Base-by-base conservation (phyloP, 768 basidiomycete genomes). In the Rhizopogon salebrosus region DNA sequence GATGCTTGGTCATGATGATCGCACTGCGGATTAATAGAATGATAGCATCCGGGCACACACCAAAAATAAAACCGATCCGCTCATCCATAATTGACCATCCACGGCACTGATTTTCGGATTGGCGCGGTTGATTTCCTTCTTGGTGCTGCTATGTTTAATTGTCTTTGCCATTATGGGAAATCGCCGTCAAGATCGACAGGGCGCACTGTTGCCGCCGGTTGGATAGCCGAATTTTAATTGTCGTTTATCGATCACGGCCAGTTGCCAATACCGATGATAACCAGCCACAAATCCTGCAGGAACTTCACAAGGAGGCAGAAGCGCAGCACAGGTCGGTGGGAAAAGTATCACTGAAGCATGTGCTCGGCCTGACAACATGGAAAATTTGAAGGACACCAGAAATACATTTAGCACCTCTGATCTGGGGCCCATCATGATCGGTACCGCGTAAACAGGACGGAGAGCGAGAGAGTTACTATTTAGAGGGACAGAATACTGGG, bases 361-460 rank as follows among this genome's bases (percentile, higher is more conserved):
- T 45, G 43, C 27, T 45, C 26, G 18, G 3, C n/a, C 37, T 52
- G 45, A 48, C 16, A 52, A 36, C 23, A 52, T 52, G 31, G 20
- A 52, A 46, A 48, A 34, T 4, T 34, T 34, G 11, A 34, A 14
- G 8, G 20, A 22, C 8, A 14, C 42, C 5, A 49, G 35, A 34
- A 48, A 20, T 22, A 38, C 43, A 22, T 22, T 24, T n/a, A 14
- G 36, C 24, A 29, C 31, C 35, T 53, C 46, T 49, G n/a, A 49
- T 53, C 34, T 52, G n/a, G n/a, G 24, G 31, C n/a, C 10, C 35
- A 50, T n/a, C n/a, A n/a, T n/a, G n/a, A n/a, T 53, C 52, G 49
- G 52, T 8, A 29, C 52, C 52, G 52, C 26, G 6, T 50, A 26
- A 50, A 36, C 10, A 53, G 6, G 75, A 60, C 3, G 77, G 63